These are phyloP conservation scores for Fusarium acutatum DNA, from an alignment of 2,329 filamentous ascomycete genomes.

Conservation along the genomic window DNA sequence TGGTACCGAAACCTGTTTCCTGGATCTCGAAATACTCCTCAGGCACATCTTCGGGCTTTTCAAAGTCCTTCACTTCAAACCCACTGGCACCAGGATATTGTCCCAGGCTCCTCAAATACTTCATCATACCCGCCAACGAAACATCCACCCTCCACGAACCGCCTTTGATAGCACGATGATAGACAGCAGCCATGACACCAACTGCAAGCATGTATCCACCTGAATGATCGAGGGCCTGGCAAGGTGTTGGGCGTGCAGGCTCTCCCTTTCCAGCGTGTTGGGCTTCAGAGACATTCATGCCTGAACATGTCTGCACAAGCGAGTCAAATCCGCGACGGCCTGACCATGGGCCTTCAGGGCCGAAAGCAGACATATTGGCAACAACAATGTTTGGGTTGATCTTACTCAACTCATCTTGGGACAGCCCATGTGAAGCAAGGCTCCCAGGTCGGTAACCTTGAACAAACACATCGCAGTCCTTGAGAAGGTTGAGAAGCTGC, in stretches of 20 bases:
- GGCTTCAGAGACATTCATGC: constrained; percentile 65
- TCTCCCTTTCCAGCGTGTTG: constrained; percentile 52
- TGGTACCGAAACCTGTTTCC: constrained; percentile 55
- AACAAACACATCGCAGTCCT: constrained; percentile 67
- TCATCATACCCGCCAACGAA: constrained; percentile 63
- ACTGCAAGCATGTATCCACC: constrained; percentile 64
- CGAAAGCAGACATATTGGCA: constrained; percentile 64
- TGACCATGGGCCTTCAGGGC: constrained; percentile 53
- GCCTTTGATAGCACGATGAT: constrained; percentile 54
- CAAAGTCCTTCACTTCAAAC: constrained; percentile 50
- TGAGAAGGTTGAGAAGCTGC: constrained; percentile 63
- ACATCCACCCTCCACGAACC: constrained; percentile 62
- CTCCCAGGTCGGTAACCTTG: constrained; percentile 72
- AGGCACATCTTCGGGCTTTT: constrained; percentile 42
- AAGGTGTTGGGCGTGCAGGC: constrained; percentile 55
- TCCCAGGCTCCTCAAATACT: constrained; percentile 63
- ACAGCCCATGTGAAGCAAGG: constrained; percentile 53
- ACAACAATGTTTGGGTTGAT: constrained; percentile 56
- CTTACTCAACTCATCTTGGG: constrained; percentile 46
- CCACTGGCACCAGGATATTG: constrained; percentile 56
- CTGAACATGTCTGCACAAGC: constrained; percentile 59
- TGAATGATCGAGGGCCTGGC: constrained; percentile 65
- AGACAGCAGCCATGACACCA: constrained; percentile 61
- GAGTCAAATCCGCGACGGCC: constrained; percentile 63
- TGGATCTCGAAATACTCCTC: constrained; percentile 53